Evolutionary conservation across 352 stramenopile genomes (phyloP).

Genomic region (Peronospora belbahrii): DNA sequence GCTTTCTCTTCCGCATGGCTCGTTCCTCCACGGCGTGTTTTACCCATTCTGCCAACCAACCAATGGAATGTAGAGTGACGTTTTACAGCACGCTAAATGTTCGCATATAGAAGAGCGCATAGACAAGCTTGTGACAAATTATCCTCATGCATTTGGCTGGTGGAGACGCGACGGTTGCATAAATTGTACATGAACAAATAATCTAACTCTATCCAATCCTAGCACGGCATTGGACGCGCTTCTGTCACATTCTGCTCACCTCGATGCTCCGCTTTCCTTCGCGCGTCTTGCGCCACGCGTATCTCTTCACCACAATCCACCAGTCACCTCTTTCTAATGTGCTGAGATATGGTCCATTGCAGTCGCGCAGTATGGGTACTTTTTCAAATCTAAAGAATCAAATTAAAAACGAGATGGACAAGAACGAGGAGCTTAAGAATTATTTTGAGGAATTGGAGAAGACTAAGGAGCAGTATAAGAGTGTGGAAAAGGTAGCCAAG

Average conservation of each 20-base stretch:
- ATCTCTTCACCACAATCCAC: slow-evolving; percentile 5
- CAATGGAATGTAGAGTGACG: slow-evolving; percentile 31
- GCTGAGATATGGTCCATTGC: slow-evolving; percentile 6
- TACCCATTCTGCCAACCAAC: slow-evolving; percentile 30
- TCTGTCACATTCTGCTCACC: too few relatives aligned
- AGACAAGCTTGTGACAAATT: slow-evolving; percentile 12
- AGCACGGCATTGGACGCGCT: too few relatives aligned
- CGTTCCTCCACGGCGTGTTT: slow-evolving; percentile 22
- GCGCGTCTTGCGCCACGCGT: slow-evolving; percentile 18
- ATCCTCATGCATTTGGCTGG: slow-evolving; percentile 28
- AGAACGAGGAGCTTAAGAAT: slow-evolving; percentile 77
- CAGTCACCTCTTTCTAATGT: background rate
- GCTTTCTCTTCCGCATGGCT: slow-evolving; percentile 13
- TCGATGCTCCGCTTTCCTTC: slow-evolving; percentile 33
- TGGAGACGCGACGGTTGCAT: slow-evolving; percentile 24
- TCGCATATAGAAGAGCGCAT: slow-evolving; percentile 6
- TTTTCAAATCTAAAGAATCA: slow-evolving; percentile 77
- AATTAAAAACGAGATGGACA: slow-evolving; percentile 71
- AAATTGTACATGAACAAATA: too few relatives aligned
- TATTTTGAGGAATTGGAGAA: slow-evolving; percentile 69
- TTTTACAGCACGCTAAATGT: slow-evolving; percentile 20
- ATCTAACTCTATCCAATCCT: too few relatives aligned
- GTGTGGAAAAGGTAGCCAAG: slow-evolving; percentile 51
- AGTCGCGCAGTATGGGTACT: slow-evolving; percentile 57
- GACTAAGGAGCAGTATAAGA: slow-evolving; percentile 63